Base-by-base conservation (phyloP, 345 rosid genomes). In the Abelmoschus esculentus region DNA sequence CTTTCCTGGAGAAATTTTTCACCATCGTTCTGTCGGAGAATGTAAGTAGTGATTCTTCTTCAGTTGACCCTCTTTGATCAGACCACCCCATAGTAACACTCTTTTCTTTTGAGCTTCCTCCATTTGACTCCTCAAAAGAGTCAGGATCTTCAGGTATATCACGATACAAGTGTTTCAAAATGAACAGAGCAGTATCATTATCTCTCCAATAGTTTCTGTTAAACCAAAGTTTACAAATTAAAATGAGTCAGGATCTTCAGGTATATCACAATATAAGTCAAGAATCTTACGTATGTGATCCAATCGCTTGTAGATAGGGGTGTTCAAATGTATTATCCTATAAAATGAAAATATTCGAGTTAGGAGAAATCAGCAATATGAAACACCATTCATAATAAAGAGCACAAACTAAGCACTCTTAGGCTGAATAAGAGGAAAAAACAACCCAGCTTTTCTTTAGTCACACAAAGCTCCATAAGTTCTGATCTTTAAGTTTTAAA, bases 151-250 rank as follows among this genome's bases (percentile, higher is more conserved):
- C 91, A 36, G 86, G 88, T 71, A 91, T 88, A 52, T 86, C 88
- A 15, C 86, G 81, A 71, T 89, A 88, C 73, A 95, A 75, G 83
- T 95, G 95, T 76, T 86, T 89, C 77, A 95, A 78, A 69, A 95
- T 88, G 83, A 91, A 95, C 26, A 95, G 92, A 28, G 97, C 97
- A 14, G 99, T 89, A 69, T 95, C 99, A 17, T 69, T 36, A 77
- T 95, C 99, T 80, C 98, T 91, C 98, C 98, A 91, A 72, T 95
- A 95, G 83, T 95, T 95, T 78, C 99, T 95, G 95, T 75, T 61
- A 31, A 42, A 58, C 66, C 56, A 31, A 72, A 59, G 72, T 67
- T 50, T 54, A 59, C 29, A 6, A 10, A 67, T 66, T 22, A 72
- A 38, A 76, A 46, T 46, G 22, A 32, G 61, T 31, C 32, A 31